Evolutionary conservation across 83 land plant species (phyloP).

Genomic region (Diphasiastrum complanatum): DNA sequence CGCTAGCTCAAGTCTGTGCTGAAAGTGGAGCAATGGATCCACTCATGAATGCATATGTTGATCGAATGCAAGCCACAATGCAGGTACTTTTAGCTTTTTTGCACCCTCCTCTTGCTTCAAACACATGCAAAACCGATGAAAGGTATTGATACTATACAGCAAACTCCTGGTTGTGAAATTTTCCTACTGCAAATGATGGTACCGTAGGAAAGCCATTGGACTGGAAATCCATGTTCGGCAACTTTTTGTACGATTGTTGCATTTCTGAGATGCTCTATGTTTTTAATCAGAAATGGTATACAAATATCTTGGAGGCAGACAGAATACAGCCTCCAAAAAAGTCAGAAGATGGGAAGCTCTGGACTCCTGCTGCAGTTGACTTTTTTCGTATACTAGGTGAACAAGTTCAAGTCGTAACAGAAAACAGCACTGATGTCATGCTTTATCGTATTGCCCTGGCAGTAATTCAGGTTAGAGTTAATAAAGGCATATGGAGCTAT

Average conservation of each 20-base stretch:
- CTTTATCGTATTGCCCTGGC: conserved; percentile 89
- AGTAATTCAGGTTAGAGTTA: conserved; percentile 69
- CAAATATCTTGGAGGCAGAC: conserved; percentile 87
- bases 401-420: conserved; percentile 93
- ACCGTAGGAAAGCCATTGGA: too few relatives aligned
- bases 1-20: conserved; percentile 91
- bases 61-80: conserved; percentile 92
- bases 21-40: conserved; percentile 99
- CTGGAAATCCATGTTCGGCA: too few relatives aligned
- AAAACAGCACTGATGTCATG: conserved; percentile 98
- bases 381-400: conserved; percentile 87
- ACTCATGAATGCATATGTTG: conserved; percentile 95
- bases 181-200: too few relatives aligned
- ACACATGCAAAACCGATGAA: too few relatives aligned
- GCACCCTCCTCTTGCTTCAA: too few relatives aligned
- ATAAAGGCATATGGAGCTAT: background rate
- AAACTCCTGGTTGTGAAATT: too few relatives aligned
- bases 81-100: too few relatives aligned
- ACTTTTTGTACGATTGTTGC: too few relatives aligned
- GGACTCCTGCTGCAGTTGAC: conserved; percentile 96
- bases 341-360: conserved; percentile 84
- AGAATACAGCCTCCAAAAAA: conserved; percentile 76
- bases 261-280: background rate
- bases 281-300: conserved; percentile 82
- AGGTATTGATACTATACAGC: too few relatives aligned